Base-by-base conservation (phyloP, 768 basidiomycete species). In the Hemileccinum rubropunctum region DNA sequence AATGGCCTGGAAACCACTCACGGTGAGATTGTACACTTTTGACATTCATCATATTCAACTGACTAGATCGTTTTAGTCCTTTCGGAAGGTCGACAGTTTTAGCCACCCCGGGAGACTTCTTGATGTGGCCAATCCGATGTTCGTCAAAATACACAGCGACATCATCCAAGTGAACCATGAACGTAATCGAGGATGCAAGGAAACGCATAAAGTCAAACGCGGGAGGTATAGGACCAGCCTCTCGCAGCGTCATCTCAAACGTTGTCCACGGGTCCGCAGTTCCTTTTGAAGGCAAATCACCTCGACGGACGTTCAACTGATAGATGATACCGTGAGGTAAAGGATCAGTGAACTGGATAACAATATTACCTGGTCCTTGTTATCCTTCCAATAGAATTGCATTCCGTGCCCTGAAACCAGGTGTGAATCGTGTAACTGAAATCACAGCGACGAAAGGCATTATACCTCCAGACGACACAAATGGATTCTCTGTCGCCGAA, bases 381-480 rank as follows among this genome's bases (percentile, higher is more conserved):
- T 88, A 59, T 89, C 90, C 64, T 93, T 94, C 92, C 92, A 98
- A 65, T 95, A 90, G 65, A 97, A 98, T 0, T 84, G 87, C 93
- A 95, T 95, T 83, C 91, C 93, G 62, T 88, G 81, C 30, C 83
- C 92, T 79, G 63, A 54, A 42, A 56, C 23, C 35, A 52, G 27
- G 21, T 17, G 35, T 48, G 13, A 44, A 52, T 7, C 11, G 21
- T 15, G 17, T 15, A 8, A 36, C 10, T 17, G 8, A 6, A 10
- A 27, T 14, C 11, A 15, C 17, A 47, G 12, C n/a, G 0, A n/a
- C n/a, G 14, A 40, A 20, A 30, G 1, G 15, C 15, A 17, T 47
- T 64, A 44, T 63, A 86, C 86, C 81, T 72, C 88, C 88, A 15
- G 88, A 91, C 4, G 79, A 86, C 1, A 91, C 88, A 60, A 88